Percentiles rank a stretch among this genome's conserved stretches.
These are phyloP conservation scores for Cutaneotrichosporon daszewskae DNA, from an alignment of 1,284 basidiomycete species.

Conservation along the genomic window DNA sequence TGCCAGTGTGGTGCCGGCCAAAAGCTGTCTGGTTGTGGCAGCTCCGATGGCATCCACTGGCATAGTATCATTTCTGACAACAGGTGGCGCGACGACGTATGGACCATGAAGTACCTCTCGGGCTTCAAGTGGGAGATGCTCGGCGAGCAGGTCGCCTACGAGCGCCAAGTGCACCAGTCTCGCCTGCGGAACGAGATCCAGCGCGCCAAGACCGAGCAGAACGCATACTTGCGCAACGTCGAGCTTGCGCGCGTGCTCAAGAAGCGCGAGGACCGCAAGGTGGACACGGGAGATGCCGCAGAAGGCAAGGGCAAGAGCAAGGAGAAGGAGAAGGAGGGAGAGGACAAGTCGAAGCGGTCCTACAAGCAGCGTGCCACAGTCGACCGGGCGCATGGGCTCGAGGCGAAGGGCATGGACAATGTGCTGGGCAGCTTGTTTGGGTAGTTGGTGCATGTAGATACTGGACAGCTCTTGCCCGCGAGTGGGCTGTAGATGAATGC, in stretches of 20 bases:
- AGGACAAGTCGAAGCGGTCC: conserved; percentile 13
- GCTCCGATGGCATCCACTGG: too few relatives aligned
- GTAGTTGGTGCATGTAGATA: too few relatives aligned
- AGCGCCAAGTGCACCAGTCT: conserved; percentile 80
- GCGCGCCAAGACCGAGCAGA: conserved; percentile 81
- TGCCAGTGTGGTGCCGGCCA: too few relatives aligned
- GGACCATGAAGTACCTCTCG: conserved; percentile 99
- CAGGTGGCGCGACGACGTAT: conserved; percentile 91
- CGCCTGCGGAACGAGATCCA: conserved; percentile 84
- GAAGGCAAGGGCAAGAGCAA: conserved; percentile 2
- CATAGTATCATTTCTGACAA: not conserved
- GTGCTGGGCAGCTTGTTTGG: conserved; percentile 44
- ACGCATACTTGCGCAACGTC: conserved; percentile 89
- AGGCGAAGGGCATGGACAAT: conserved; percentile 38
- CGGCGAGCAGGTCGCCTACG: conserved; percentile 95
- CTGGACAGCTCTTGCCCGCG: too few relatives aligned
- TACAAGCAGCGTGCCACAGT: conserved; percentile 37
- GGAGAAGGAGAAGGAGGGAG: conserved; percentile 7
- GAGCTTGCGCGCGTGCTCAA: conserved; percentile 86
- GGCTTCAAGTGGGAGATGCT: conserved; percentile 99
- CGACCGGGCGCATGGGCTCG: conserved; percentile 28
- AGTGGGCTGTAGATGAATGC: conserved; percentile 15
- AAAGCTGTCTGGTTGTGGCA: too few relatives aligned
- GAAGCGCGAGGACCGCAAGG: conserved; percentile 68
- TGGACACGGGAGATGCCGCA: conserved; percentile 5